Conservation (phyloP, 495 filamentous ascomycete species). For the Aspergillus steynii region DNA sequence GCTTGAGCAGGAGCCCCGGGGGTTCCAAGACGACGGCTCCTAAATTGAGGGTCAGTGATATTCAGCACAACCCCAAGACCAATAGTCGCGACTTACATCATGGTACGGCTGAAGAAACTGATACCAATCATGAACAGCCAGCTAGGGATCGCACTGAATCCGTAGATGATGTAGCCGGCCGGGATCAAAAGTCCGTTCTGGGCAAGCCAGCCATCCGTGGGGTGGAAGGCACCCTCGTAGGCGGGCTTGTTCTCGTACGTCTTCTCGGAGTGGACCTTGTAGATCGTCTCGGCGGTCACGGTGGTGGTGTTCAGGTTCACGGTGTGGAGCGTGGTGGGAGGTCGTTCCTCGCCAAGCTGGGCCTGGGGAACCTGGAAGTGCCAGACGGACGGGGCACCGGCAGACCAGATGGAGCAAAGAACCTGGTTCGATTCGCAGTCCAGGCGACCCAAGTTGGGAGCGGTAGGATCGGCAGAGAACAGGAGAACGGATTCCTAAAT, state of each 20-base stretch:
- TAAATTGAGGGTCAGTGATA: slow-evolving; percentile 24
- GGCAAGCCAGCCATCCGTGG: slow-evolving; percentile 72
- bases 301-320: slow-evolving; percentile 66
- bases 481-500: slow-evolving; percentile 64
- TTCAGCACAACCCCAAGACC: neutral
- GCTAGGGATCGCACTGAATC: slow-evolving; percentile 56
- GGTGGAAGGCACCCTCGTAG: slow-evolving; percentile 78
- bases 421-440: slow-evolving; percentile 79
- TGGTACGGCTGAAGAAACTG: slow-evolving; percentile 73
- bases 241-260: slow-evolving; percentile 51
- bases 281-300: slow-evolving; percentile 61
- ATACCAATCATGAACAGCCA: slow-evolving; percentile 82
- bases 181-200: slow-evolving; percentile 63
- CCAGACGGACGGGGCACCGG: slow-evolving; percentile 69
- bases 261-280: slow-evolving; percentile 63
- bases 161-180: slow-evolving; percentile 68
- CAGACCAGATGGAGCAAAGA: slow-evolving; percentile 81
- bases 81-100: slow-evolving; percentile 70
- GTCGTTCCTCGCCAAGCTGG: slow-evolving; percentile 36
- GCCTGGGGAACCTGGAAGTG: slow-evolving; percentile 71
- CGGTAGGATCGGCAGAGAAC: slow-evolving; percentile 62
- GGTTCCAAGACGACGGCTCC: slow-evolving; percentile 44
- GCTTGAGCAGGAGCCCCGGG: slow-evolving; percentile 21
- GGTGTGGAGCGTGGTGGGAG: slow-evolving; percentile 52
- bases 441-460: slow-evolving; percentile 70